Evolutionary conservation across 2,329 filamentous ascomycete species (phyloP).

Genomic region (Huntiella savannae): DNA sequence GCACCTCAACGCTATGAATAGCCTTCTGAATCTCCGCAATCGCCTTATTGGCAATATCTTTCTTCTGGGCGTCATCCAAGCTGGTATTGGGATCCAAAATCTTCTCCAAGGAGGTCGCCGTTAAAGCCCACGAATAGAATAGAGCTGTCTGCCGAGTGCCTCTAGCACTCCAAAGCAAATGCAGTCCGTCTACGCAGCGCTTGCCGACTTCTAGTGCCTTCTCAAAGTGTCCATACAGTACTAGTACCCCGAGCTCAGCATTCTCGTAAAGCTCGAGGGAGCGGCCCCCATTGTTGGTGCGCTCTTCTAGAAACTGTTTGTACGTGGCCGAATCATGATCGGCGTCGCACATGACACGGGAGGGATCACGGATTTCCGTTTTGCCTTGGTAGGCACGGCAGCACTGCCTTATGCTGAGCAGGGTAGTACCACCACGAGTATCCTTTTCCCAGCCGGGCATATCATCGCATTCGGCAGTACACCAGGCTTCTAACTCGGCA

Average conservation of each 20-base stretch:
- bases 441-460: conserved; percentile 54
- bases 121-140: conserved; percentile 39
- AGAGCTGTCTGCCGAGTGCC: conserved; percentile 37
- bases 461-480: conserved; percentile 54
- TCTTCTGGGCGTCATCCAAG: conserved; percentile 2
- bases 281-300: conserved; percentile 38
- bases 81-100: conserved; percentile 26
- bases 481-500: conserved; percentile 49
- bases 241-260: conserved; percentile 42
- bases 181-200: conserved; percentile 26
- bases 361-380: conserved; percentile 32
- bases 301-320: conserved; percentile 36
- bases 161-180: conserved; percentile 38
- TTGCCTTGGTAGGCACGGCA: conserved; percentile 57
- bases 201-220: conserved; percentile 38
- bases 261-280: conserved; percentile 51
- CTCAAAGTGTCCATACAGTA: conserved; percentile 43
- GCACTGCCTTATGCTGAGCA: conserved; percentile 47
- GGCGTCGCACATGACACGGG: conserved; percentile 46
- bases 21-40: conserved; percentile 34
- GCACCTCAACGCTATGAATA: conserved; percentile 38
- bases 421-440: conserved; percentile 48
- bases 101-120: conserved; percentile 30
- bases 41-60: conserved; percentile 26
- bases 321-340: conserved; percentile 40